Evolutionary conservation across 352 stramenopile genomes (phyloP).

Genomic region (Globisporangium yorkense): DNA sequence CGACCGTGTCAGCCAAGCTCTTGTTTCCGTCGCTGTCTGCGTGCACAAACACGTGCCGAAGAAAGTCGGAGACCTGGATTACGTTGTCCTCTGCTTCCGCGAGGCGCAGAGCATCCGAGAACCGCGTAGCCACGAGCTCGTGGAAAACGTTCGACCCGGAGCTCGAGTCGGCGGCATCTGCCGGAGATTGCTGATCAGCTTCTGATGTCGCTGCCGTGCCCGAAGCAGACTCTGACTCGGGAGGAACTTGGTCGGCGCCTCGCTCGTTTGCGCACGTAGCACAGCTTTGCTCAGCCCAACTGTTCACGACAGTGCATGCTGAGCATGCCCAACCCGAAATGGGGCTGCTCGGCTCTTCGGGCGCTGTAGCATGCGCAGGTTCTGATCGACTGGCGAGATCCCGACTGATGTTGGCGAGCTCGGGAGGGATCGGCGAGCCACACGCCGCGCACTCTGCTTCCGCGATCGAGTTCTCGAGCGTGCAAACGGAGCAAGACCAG

Average conservation of each 20-base stretch:
- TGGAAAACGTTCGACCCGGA: slow-evolving; percentile 12
- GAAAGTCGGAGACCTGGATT: slow-evolving; percentile 25
- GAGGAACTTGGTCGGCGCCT: slow-evolving; percentile 28
- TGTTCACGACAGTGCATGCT: slow-evolving; percentile 67
- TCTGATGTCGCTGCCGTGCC: not conserved
- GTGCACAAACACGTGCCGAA: slow-evolving; percentile 23
- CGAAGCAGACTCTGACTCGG: slow-evolving; percentile 5
- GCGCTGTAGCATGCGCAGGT: not conserved
- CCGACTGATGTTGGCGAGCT: slow-evolving; percentile 25
- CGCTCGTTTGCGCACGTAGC: slow-evolving; percentile 50
- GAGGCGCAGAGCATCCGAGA: slow-evolving; percentile 30
- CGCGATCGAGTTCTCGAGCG: slow-evolving; percentile 52
- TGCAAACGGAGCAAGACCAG: slow-evolving; percentile 64
- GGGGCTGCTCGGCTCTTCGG: not conserved
- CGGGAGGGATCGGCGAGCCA: slow-evolving; percentile 47
- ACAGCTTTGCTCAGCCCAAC: slow-evolving; percentile 41
- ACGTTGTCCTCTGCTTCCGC: slow-evolving; percentile 17
- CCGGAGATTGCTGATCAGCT: not conserved
- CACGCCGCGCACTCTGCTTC: slow-evolving; percentile 63
- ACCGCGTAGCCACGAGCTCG: slow-evolving; percentile 23
- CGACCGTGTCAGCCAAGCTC: slow-evolving; percentile 3
- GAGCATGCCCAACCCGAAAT: slow-evolving; percentile 44
- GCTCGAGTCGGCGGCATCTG: not conserved
- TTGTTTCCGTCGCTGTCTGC: slow-evolving; percentile 4
- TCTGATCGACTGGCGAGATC: slow-evolving; percentile 3